Evolutionary conservation across 2,329 filamentous ascomycete genomes (phyloP).

Genomic region (Stachybotrys echinatus): DNA sequence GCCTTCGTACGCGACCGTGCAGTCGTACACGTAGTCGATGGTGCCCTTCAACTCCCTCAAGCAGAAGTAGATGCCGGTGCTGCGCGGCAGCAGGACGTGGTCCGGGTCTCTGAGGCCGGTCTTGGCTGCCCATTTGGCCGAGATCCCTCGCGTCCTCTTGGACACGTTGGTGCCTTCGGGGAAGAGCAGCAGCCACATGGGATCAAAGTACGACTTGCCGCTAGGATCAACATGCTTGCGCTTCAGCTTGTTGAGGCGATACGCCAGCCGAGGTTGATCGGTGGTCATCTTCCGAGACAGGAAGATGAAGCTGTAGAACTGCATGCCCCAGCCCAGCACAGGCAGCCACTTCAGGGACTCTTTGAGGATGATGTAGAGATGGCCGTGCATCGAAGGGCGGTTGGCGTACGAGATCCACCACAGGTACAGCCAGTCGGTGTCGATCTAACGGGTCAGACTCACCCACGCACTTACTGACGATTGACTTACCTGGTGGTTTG

Average conservation of each 20-base stretch:
- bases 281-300: conserved; percentile 84
- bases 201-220: conserved; percentile 55
- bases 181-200: conserved; percentile 88
- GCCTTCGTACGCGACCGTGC: conserved; percentile 92
- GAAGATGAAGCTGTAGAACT: conserved; percentile 87
- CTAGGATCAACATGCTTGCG: conserved; percentile 46
- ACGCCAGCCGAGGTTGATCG: conserved; percentile 69
- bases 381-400: conserved; percentile 69
- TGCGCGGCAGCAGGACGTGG: conserved; percentile 72
- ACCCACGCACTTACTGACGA: conserved; percentile 8
- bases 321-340: conserved; percentile 73
- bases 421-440: conserved; percentile 87
- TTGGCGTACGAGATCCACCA: conserved; percentile 92
- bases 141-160: conserved; percentile 63
- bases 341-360: conserved; percentile 80
- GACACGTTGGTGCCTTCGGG: conserved; percentile 84
- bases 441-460: conserved; percentile 49
- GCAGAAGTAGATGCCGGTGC: conserved; percentile 76
- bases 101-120: conserved; percentile 65
- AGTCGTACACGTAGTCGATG: conserved; percentile 84
- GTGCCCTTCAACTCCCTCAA: conserved; percentile 68
- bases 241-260: conserved; percentile 67
- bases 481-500: conserved; percentile 67
- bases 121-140: conserved; percentile 72
- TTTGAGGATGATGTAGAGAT: conserved; percentile 86